Base-by-base conservation (phyloP, 2,329 filamentous ascomycete species). In the Botryotinia convoluta region DNA sequence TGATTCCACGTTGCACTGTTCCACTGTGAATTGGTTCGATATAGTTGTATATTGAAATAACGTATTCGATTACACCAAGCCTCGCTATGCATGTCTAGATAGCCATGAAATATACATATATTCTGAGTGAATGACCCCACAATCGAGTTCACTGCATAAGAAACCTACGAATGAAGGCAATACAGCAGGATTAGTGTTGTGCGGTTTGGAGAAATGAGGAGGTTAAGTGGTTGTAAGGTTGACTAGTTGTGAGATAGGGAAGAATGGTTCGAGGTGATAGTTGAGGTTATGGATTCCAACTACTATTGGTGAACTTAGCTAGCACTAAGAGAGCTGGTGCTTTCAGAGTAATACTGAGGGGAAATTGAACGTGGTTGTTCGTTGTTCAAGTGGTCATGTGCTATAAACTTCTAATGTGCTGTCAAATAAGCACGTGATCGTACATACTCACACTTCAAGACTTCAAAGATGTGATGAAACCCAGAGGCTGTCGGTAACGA, bases 111-210 rank as follows among this genome's bases (percentile, higher is more conserved):
- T 42, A 42, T 7, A 32, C 6, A 42, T 18, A 35, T 10, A 29
- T 39, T 29, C 4, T 42, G 8, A 18, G 35, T 62, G 12, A 8
- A 42, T 62, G 6, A n/a, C 4, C 9, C 22, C 35, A 9, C 7
- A n/a, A 42, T n/a, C 0, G 14, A 18, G 2, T 10, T 20, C 2
- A 6, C 3, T 6, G 26, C 16, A 8, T 29, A 6, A 2, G 8
- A 42, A 42, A 20, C 9, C 4, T 12, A 9, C 3, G 1, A 20
- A 42, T 1, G 14, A 62, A 29, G 22, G 22, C 2, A 26, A 29
- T 42, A 26, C 37, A n/a, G 18, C 16, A n/a, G 14, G 16, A 62
- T 6, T 62, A 3, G 7, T 18, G 7, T 42, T 20, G 14, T 29
- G 16, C 8, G 3, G 16, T 18, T 42, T 22, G 10, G 26, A 62